Evolutionary conservation across 352 stramenopile species (phyloP).

Genomic region (Pythium myriotylum): DNA sequence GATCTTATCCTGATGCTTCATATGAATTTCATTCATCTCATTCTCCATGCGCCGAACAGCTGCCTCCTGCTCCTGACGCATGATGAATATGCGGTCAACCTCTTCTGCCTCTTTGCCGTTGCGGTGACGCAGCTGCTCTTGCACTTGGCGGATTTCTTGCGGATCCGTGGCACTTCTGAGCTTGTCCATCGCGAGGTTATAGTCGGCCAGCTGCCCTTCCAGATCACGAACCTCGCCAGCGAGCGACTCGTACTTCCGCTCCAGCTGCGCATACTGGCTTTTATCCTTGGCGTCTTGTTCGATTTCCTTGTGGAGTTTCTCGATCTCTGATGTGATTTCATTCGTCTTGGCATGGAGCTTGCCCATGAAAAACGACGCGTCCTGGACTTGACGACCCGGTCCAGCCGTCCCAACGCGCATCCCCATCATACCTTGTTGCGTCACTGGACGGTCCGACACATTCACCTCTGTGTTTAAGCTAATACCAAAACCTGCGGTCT

Average conservation of each 20-base stretch:
- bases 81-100: slow-evolving; percentile 88
- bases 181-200: slow-evolving; percentile 95
- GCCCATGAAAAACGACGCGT: slow-evolving; percentile 90
- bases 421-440: slow-evolving; percentile 92
- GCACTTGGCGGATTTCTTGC: slow-evolving; percentile 65
- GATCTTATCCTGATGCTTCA: slow-evolving; percentile 86
- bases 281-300: slow-evolving; percentile 89
- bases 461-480: slow-evolving; percentile 91
- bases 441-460: slow-evolving; percentile 91
- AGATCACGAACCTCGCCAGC: slow-evolving; percentile 74
- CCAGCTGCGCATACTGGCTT: slow-evolving; percentile 86
- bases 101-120: slow-evolving; percentile 88
- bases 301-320: slow-evolving; percentile 80
- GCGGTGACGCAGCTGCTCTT: slow-evolving; percentile 67
- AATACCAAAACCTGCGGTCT: slow-evolving; percentile 71
- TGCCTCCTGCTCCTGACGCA: slow-evolving; percentile 84
- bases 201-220: slow-evolving; percentile 92
- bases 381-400: slow-evolving; percentile 82
- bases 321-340: slow-evolving; percentile 84
- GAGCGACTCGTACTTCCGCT: slow-evolving; percentile 78
- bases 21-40: slow-evolving; percentile 79
- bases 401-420: slow-evolving; percentile 83
- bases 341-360: slow-evolving; percentile 90
- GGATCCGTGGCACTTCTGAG: slow-evolving; percentile 70
- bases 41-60: slow-evolving; percentile 66